phyloP scores from a whole-genome alignment of 192 early-diverging fungal species.

The Entophlyctis helioformis region DNA sequence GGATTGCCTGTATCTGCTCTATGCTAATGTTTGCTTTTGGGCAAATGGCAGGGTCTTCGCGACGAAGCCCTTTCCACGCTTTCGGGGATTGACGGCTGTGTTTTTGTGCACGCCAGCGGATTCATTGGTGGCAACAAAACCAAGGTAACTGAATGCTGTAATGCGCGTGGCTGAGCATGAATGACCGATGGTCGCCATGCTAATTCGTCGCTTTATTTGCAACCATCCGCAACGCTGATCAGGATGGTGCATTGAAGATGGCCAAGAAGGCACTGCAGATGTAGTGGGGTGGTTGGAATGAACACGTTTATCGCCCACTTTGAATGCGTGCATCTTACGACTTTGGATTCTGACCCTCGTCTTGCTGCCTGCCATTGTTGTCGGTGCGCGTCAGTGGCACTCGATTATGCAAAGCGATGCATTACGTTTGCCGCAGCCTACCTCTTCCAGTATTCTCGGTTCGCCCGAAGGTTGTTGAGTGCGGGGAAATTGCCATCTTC shows the following conservation, averaged over 20 bases:
- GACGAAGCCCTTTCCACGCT: constrained; percentile 72
- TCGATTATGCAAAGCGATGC: no score
- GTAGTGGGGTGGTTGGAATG: no score
- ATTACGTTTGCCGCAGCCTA: no score
- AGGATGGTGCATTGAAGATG: constrained; percentile 64
- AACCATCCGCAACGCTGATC: no score
- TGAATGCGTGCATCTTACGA: no score
- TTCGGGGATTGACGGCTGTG: constrained; percentile 60
- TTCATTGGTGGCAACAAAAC: constrained; percentile 82
- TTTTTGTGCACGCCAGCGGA: constrained; percentile 81
- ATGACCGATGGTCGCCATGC: neutral
- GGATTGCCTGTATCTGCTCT: neutral
- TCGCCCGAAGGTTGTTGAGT: constrained; percentile 6
- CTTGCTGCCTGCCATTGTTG: no score
- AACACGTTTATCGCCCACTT: no score
- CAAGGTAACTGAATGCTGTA: constrained; percentile 35
- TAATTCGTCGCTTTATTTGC: no score
- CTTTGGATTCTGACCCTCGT: no score
- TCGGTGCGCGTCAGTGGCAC: no score
- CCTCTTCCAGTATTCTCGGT: constrained; percentile 17
- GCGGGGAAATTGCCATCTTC: constrained; percentile 15
- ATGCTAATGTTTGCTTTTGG: constrained; percentile 4
- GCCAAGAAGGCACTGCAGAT: constrained; percentile 44
- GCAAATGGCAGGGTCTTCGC: constrained; percentile 61
- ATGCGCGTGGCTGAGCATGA: neutral